Evolutionary conservation across 306 rosid genomes (phyloP).

Genomic region (Oxytropis ochrocephala): DNA sequence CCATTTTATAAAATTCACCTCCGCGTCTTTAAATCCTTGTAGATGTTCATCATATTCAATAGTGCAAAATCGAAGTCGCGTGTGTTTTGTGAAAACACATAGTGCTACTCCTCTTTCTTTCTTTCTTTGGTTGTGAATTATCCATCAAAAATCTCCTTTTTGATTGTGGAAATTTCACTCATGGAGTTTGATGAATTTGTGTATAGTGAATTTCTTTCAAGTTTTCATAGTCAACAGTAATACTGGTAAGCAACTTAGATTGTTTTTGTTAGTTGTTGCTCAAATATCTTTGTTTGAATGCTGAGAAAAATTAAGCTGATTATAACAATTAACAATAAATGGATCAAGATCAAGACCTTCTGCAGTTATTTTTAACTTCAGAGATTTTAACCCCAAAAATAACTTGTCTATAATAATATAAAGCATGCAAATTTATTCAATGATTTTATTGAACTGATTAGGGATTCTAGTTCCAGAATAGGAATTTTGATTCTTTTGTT

Average conservation of each 20-base stretch:
- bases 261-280: background rate
- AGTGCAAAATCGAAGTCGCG: background rate
- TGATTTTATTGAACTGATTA: background rate
- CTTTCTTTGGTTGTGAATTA: conserved; percentile 13
- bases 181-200: conserved; percentile 62
- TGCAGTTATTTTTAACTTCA: background rate
- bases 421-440: background rate
- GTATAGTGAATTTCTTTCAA: conserved; percentile 23
- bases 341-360: background rate
- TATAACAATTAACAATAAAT: background rate
- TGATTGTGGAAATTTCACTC: conserved; percentile 3
- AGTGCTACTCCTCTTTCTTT: conserved; percentile 14
- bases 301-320: conserved; percentile 20
- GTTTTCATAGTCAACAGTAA: background rate
- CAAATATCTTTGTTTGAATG: conserved; percentile 26
- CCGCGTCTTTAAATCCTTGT: conserved; percentile 19
- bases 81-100: conserved; percentile 18
- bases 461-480: background rate
- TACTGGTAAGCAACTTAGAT: conserved; percentile 21
- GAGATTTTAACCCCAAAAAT: background rate
- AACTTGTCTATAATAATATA: background rate
- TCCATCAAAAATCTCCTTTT: background rate
- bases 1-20: conserved; percentile 17
- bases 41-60: background rate
- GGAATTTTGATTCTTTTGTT: background rate